Evolutionary conservation across 139 green algal species (phyloP), one percentile per base, ranked within the genome.

Genomic region (Coelastrella sp.): DNA sequence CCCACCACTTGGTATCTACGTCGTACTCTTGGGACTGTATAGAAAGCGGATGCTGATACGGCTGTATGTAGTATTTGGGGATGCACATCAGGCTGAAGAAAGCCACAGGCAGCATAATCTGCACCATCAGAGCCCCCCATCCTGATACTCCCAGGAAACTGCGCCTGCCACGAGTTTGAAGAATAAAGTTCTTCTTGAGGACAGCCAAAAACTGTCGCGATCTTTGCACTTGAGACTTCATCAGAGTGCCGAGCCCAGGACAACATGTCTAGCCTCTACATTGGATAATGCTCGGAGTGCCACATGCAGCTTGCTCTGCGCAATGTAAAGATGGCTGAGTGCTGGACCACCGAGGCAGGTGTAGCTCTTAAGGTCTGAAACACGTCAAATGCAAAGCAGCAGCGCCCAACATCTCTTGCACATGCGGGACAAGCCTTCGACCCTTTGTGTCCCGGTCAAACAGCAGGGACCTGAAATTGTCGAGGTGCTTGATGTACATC

Each of bases 51-150:
- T 87, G 82, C 35, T 73, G 21, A 41, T 79, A 86, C 1, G 91
- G 91, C 59, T 91, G 84, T 27, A 96, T 84, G 88, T 93, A 96
- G 79, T 95, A 89, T 84, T 94, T 94, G 34, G 93, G 93, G 13
- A 96, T 86, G 66, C 90, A 94, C 92, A 95, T 95, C 23, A 88
- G 67, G 34, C 74, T 53, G 68, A 89, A 83, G 59, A 89, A 89
- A 0, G 57, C 57, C 21, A 69, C 85, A 23, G 85, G 85, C 4
- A 83, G 53, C 19, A 66, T 25, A 27, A 86, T 72, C 41, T 94
- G 86, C 8, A 92, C 4, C 15, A 89, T 51, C 9, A 93, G 66
- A 0, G 85, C 86, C 8, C 34, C 51, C 86, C 84, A 90, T 38
- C 90, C 90, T 2, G 83, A 84, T 21, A 91, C 40, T 17, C 91